These are phyloP conservation scores for Xerocomellus dryophilus DNA, from an alignment of 768 basidiomycete genomes.

Conservation along the genomic window DNA sequence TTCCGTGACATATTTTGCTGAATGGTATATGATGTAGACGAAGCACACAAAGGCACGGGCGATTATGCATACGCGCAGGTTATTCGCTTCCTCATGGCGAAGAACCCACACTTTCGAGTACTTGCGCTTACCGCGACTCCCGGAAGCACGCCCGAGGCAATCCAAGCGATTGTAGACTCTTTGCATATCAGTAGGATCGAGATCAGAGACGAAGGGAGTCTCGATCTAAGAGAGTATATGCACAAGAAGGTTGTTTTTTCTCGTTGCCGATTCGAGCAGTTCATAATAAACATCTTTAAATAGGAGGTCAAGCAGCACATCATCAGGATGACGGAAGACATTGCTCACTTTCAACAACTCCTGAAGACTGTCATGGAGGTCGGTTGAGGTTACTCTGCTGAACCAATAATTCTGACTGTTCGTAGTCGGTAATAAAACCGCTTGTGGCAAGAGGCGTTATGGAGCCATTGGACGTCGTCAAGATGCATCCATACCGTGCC, in stretches of 20 bases:
- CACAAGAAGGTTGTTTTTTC: constrained; percentile 68
- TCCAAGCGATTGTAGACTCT: constrained; percentile 87
- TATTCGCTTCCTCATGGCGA: constrained; percentile 86
- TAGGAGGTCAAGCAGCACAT: constrained; percentile 77
- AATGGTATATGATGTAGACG: constrained; percentile 52
- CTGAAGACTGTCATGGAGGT: constrained; percentile 77
- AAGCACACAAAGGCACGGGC: constrained; percentile 92
- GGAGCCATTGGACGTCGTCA: constrained; percentile 52
- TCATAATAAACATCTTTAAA: not conserved
- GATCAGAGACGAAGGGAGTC: constrained; percentile 85
- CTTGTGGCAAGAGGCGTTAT: constrained; percentile 43
- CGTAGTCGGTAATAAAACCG: constrained; percentile 36
- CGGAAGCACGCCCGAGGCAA: constrained; percentile 78
- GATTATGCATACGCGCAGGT: constrained; percentile 91
- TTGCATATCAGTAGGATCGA: constrained; percentile 95
- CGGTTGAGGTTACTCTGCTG: constrained; percentile 19
- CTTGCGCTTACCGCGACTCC: constrained; percentile 96
- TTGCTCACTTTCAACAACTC: constrained; percentile 62
- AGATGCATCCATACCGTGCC: constrained; percentile 65
- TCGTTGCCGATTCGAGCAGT: not conserved
- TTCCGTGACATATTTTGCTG: not conserved
- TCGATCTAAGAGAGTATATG: constrained; percentile 83
- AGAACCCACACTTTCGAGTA: constrained; percentile 90
- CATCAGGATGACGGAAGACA: constrained; percentile 67
- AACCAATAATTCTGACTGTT: constrained; percentile 3